A percentile compares a stretch with the other conserved stretches of the same genome.
Evolutionary conservation across 192 early-diverging fungal species (phyloP).

Genomic region (Chytriomyces hyalinus): DNA sequence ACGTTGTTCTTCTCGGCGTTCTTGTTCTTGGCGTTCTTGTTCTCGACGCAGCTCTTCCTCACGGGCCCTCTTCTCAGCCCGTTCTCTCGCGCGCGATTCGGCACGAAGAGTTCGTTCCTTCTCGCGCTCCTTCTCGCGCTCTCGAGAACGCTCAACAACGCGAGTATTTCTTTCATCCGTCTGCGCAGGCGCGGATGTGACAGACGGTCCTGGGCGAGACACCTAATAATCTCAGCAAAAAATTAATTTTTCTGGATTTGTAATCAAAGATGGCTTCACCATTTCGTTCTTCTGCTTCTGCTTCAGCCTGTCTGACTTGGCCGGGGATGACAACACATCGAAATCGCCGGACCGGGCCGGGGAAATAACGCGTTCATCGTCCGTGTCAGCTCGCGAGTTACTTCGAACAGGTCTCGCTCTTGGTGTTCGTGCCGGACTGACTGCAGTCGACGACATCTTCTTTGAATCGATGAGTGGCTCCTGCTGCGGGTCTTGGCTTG

Average conservation of each 20-base stretch:
- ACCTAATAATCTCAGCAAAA: background rate
- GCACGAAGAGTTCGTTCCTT: conserved; percentile 9
- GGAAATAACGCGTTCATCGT: background rate
- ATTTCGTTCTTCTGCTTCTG: too few species aligned
- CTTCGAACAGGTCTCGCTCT: background rate
- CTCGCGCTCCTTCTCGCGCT: background rate
- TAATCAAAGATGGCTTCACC: too few species aligned
- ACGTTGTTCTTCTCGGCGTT: conserved; percentile 10
- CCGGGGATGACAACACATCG: too few species aligned
- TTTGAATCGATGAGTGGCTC: background rate
- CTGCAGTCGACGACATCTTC: too few species aligned
- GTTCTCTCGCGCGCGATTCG: conserved; percentile 13
- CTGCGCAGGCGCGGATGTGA: too few species aligned
- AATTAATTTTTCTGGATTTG: background rate
- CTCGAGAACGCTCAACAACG: background rate
- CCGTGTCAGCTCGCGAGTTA: background rate
- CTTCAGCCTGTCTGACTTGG: too few species aligned
- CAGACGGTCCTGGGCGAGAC: background rate
- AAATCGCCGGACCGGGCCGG: too few species aligned
- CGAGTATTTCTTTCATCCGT: background rate
- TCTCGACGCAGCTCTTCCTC: background rate
- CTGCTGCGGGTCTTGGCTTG: background rate
- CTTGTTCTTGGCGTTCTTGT: conserved; percentile 12
- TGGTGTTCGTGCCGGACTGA: too few species aligned
- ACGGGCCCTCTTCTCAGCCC: conserved; percentile 1